Base-by-base conservation (phyloP, 441 rosid species). In the Brassica balearica region DNA sequence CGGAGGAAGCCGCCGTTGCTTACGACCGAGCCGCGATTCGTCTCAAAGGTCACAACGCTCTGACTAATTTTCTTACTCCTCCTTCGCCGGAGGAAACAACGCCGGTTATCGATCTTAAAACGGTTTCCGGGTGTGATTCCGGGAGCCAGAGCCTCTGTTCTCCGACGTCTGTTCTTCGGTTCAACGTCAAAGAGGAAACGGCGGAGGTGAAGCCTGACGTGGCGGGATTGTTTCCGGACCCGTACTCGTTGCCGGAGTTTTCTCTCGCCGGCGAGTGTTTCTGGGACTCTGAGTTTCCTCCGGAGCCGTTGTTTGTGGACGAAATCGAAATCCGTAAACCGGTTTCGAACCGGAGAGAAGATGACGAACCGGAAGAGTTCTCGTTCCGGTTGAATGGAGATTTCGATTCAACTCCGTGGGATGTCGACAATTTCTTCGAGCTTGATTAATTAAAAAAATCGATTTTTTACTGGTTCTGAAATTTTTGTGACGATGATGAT, bases 121-220 rank as follows among this genome's bases (percentile, higher is more conserved):
- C 75, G 3, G 65, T 66, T 62, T 78, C 87, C 6, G 86, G 77
- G 12, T 88, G 87, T 48, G 87, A 90, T 75, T 90, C 92, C 9
- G 86, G 85, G 7, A 79, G 63, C 5, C 80, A 59, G 9, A 71
- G 72, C 4, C 84, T 86, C 8, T 81, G 85, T 38, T 91, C 96
- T 48, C 98, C 98, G 7, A 92, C 95, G 19, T 94, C 98, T 72
- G 98, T 94, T 75, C 90, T 94, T 14, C 69, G 91, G 58, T 93
- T 84, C 63, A 91, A 80, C 72, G 84, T 82, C 6, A 84, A 82
- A 6, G 93, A 86, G 46, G 90, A 85, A 76, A 22, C 84, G 22
- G 59, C 46, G 46, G 46, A 38, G 46, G 46, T 38, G 3, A 38
- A 38, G 11, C 46, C 46, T 8, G 11, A 14, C 56, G 56, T 14